Conservation (phyloP, 768 basidiomycete genomes). For the Leccinum boreale region DNA sequence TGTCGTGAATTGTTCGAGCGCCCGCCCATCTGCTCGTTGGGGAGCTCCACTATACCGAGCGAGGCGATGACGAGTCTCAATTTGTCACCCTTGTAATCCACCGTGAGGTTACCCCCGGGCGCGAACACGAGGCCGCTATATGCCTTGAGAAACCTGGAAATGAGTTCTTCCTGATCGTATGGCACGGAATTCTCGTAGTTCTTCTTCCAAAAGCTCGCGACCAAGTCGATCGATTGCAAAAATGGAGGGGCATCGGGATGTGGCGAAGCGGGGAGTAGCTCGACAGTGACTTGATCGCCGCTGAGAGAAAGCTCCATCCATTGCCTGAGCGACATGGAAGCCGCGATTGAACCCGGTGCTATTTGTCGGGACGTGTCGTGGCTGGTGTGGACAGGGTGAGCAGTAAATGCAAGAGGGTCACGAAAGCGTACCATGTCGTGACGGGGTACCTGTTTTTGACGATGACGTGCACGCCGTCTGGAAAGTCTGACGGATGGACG, state of each 20-base stretch:
- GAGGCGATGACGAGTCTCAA: constrained; percentile 68
- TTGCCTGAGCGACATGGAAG: constrained; percentile 74
- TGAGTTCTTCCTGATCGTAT: constrained; percentile 89
- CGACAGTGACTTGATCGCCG: constrained; percentile 75
- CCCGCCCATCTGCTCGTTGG: constrained; percentile 55
- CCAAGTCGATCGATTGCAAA: constrained; percentile 76
- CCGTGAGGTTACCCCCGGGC: constrained; percentile 65
- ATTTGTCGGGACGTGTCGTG: constrained; percentile 78
- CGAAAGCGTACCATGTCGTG: constrained; percentile 65
- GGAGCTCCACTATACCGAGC: constrained; percentile 56
- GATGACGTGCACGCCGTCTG: constrained; percentile 66
- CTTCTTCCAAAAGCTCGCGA: constrained; percentile 62
- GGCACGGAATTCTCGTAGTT: constrained; percentile 56
- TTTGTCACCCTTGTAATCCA: constrained; percentile 87
- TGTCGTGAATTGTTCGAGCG: constrained; percentile 29
- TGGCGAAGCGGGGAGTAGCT: constrained; percentile 47
- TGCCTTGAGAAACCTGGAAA: constrained; percentile 65
- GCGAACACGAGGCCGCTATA: constrained; percentile 73
- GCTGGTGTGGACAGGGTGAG: constrained; percentile 42
- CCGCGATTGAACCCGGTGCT: constrained; percentile 67
- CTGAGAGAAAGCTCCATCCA: constrained; percentile 84
- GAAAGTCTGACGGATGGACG: constrained; percentile 76
- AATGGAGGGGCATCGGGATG: constrained; percentile 58
- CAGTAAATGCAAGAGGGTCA: not conserved
- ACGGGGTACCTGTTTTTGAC: constrained; percentile 69